A percentile compares a stretch with the other conserved stretches of the same genome.
Evolutionary conservation across 2,329 filamentous ascomycete species (phyloP).

Genomic region (Metarhizium anisopliae): DNA sequence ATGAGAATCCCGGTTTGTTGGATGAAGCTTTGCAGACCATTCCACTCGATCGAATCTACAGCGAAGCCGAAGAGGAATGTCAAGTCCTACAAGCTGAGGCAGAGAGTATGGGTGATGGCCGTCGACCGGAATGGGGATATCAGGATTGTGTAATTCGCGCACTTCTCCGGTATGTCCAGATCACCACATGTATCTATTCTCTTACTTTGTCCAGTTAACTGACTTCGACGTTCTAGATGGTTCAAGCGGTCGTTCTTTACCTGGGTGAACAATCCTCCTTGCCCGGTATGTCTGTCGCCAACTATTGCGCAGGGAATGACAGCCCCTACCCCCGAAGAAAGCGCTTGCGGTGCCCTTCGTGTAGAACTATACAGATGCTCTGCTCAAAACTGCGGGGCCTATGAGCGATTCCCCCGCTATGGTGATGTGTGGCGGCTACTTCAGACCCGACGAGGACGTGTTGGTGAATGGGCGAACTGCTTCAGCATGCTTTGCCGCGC

Average conservation of each 20-base stretch:
- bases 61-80: conserved; percentile 86
- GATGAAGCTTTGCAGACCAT: conserved; percentile 86
- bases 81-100: conserved; percentile 84
- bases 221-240: conserved; percentile 43
- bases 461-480: conserved; percentile 96
- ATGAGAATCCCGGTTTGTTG: conserved; percentile 89
- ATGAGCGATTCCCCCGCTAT: conserved; percentile 87
- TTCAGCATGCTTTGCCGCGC: conserved; percentile 97
- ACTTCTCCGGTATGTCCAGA: conserved; percentile 59
- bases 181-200: background rate
- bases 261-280: conserved; percentile 93
- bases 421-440: conserved; percentile 90
- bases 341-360: conserved; percentile 73
- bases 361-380: conserved; percentile 91
- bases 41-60: conserved; percentile 83
- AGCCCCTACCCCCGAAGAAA: conserved; percentile 79
- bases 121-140: conserved; percentile 86
- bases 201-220: conserved; percentile 4
- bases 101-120: conserved; percentile 72
- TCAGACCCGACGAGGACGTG: conserved; percentile 75
- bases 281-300: conserved; percentile 70
- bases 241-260: conserved; percentile 93
- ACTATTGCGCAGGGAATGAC: conserved; percentile 79
- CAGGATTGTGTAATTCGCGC: conserved; percentile 93
- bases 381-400: conserved; percentile 61